Evolutionary conservation across 805 yeast genomes (phyloP).

Genomic region (Ogataea paradorogensis): DNA sequence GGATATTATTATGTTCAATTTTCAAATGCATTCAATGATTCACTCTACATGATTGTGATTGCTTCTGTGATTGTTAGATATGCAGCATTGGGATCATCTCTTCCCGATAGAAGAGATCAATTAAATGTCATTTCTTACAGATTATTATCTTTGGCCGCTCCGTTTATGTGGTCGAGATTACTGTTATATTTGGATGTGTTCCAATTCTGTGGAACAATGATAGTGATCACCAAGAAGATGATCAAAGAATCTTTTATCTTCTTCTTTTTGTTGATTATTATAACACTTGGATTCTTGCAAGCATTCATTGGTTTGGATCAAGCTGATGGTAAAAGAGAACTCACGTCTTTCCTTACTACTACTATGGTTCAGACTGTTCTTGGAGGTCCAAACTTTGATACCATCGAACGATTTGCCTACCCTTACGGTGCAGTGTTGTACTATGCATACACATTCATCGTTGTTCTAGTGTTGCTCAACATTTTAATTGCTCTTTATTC

Average conservation of each 20-base stretch:
- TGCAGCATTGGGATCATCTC: conserved; percentile 34
- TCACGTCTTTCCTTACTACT: conserved; percentile 59
- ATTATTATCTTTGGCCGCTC: conserved; percentile 75
- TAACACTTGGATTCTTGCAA: conserved; percentile 78
- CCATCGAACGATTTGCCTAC: conserved; percentile 69
- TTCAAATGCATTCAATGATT: conserved; percentile 75
- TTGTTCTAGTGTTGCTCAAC: conserved; percentile 73
- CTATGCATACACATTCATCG: conserved; percentile 72
- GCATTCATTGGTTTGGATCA: conserved; percentile 86
- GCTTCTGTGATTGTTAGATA: conserved; percentile 56
- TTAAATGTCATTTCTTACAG: conserved; percentile 50
- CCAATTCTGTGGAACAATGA: conserved; percentile 83
- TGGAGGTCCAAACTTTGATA: conserved; percentile 70
- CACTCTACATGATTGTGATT: conserved; percentile 55
- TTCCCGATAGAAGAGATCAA: conserved; percentile 23
- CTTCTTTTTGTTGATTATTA: conserved; percentile 67
- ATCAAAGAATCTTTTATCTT: conserved; percentile 84
- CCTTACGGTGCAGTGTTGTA: conserved; percentile 83
- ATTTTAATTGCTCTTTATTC: conserved; percentile 82
- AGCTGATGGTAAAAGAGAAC: conserved; percentile 80
- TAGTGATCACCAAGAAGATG: conserved; percentile 80
- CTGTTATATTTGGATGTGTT: conserved; percentile 74
- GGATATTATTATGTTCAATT: conserved; percentile 72
- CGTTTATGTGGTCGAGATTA: conserved; percentile 81
- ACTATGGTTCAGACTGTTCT: conserved; percentile 70